Evolutionary conservation across 495 filamentous ascomycete species (phyloP), one percentile per base, ranked within the genome.

Genomic region (Penicillium coprophilum): DNA sequence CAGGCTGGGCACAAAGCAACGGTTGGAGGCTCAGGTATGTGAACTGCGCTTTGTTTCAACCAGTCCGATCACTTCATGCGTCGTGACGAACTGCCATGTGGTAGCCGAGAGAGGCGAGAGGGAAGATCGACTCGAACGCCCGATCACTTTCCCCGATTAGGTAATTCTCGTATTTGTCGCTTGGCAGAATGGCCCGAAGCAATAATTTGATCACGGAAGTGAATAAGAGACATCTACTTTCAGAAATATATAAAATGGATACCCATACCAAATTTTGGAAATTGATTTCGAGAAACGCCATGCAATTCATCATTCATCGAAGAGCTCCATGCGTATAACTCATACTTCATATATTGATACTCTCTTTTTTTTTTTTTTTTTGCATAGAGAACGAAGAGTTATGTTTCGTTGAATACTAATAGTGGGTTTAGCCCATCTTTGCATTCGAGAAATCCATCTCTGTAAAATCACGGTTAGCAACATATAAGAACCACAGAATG

Each of bases 381-480:
- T 23, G 19, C 12, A 45, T 39, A 20, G 41, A 38, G 21, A 28
- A 40, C 9, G 32, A 28, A 13, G 27, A 8, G 45, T 12, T 15
- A 51, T 47, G 5, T 15, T 46, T 38, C 32, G 15, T n/a, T 15
- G 5, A 11, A 53, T 15, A n/a, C 3, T 20, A 34, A 43, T 53
- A 24, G 10, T 15, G 31, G 34, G 36, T 44, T 56, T 51, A 68
- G 48, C 76, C 72, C 40, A 78, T 75, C 68, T 76, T 64, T 19
- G 76, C 76, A 56, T 78, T 78, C 21, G 74, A 77, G 56, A 78
- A 78, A 50, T 78, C 76, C 76, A 78, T 77, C 59, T 78, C 76
- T 78, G 61, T n/a, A 28, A 40, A 21, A 58, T 55, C 58, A 53
- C 30, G 3, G 28, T 65, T 54, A 62, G 58, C 48, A 31, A 46